A percentile compares a stretch with the other conserved stretches of the same genome.
phyloP scores from a whole-genome alignment of 768 basidiomycete species.

The Lactarius evosmus region DNA sequence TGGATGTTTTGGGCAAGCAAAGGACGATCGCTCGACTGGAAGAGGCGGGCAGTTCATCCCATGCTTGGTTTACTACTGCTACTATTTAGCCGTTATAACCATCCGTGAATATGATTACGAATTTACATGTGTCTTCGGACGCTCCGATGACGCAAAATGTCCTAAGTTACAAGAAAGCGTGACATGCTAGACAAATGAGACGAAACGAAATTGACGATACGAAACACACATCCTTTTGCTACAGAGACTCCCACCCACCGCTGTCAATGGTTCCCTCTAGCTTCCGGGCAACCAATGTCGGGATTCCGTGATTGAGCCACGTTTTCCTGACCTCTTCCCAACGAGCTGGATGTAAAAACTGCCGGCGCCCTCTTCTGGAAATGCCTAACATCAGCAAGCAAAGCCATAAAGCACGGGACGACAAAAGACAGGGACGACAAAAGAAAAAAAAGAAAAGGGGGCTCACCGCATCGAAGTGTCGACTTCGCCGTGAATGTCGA shows the following conservation, averaged over 20 bases:
- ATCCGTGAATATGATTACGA: background rate
- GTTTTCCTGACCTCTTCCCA: conserved; percentile 90
- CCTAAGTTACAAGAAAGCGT: conserved; percentile 16
- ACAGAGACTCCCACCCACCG: conserved; percentile 93
- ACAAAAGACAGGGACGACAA: background rate
- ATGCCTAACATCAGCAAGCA: conserved; percentile 13
- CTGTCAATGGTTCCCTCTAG: conserved; percentile 82
- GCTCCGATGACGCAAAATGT: conserved; percentile 17
- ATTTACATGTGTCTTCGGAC: conserved; percentile 9
- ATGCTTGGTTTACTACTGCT: conserved; percentile 14
- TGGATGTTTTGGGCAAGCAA: conserved; percentile 33
- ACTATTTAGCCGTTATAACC: conserved; percentile 7
- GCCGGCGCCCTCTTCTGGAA: conserved; percentile 77
- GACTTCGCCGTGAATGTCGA: conserved; percentile 92
- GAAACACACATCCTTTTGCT: conserved; percentile 19
- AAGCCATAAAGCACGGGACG: background rate
- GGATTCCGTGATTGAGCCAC: conserved; percentile 89
- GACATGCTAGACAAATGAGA: background rate
- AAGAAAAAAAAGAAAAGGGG: background rate
- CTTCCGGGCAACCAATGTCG: conserved; percentile 85
- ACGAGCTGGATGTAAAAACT: conserved; percentile 78
- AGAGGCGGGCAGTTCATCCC: conserved; percentile 13
- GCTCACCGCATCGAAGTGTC: conserved; percentile 87
- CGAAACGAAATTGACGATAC: background rate
- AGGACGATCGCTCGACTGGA: conserved; percentile 31